Base-by-base conservation (phyloP, 345 rosid genomes). In the Boechera stricta region DNA sequence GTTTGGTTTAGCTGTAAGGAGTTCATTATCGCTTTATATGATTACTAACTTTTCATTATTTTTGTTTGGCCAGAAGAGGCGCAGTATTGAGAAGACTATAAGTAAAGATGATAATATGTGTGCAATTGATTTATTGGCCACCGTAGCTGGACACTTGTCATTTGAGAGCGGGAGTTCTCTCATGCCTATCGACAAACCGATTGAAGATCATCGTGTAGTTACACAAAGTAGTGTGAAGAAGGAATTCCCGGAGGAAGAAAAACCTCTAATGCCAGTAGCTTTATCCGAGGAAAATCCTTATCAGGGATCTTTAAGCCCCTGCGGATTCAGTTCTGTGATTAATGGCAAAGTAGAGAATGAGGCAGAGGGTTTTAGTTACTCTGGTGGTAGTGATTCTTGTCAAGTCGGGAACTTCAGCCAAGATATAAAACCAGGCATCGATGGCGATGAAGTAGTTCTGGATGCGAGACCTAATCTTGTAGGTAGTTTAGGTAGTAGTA, bases 41-140 rank as follows among this genome's bases (percentile, higher is more conserved):
- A 4, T 42, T 53, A 44, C 57, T 54, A 13, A 9, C 6, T 4
- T 56, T 75, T 71, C 28, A 7, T 12, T 4, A 48, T 6, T 11
- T 56, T 38, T 3, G 33, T 73, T 54, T 62, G 64, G 75, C 26
- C 75, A 95, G 98, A 91, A 88, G 87, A 90, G 84, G 87, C 86
- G 96, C 74, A 42, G 79, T 73, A 55, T 87, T 1, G 81, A 79
- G 67, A 81, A 86, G 85, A 84, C 79, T 74, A 79, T 75, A 70
- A 39, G 16, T 58, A 91, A 81, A 75, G 90, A 83, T 75, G 83
- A 79, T 49, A 77, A 80, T 75, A 80, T 82, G 84, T 79, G 88
- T 79, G 89, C 97, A 5, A 88, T 95, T 76, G 96, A 93, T 84
- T 84, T 95, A 70, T 77, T 95, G 87, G 99, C 99, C 81, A 86